phyloP scores from a whole-genome alignment of 768 basidiomycete genomes.

The Pisolithus tinctorius region DNA sequence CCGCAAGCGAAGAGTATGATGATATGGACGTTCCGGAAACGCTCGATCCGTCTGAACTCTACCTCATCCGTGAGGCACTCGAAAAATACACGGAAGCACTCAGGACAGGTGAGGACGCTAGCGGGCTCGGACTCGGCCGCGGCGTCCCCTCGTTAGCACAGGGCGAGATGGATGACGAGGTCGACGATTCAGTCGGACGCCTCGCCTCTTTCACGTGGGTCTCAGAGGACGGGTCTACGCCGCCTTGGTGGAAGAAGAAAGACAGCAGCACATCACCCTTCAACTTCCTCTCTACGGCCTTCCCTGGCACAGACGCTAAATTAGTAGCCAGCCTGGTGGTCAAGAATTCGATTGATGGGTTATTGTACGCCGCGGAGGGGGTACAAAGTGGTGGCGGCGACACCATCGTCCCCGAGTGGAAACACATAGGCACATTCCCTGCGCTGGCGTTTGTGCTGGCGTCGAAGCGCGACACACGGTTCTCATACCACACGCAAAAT shows the following conservation, averaged over 20 bases:
- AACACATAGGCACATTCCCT: conserved; percentile 75
- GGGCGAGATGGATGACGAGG: conserved; percentile 90
- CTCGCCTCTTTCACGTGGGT: conserved; percentile 65
- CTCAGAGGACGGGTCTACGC: conserved; percentile 38
- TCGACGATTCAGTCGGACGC: conserved; percentile 69
- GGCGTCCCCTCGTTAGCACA: conserved; percentile 76
- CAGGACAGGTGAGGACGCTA: conserved; percentile 49
- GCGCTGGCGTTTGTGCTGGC: conserved; percentile 92
- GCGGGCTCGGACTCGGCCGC: conserved; percentile 56
- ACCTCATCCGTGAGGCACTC: conserved; percentile 69
- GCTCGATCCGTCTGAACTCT: conserved; percentile 77
- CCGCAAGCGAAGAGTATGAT: not conserved
- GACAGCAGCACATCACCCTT: conserved; percentile 25
- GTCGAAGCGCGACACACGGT: conserved; percentile 84
- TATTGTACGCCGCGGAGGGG: conserved; percentile 45
- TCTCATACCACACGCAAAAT: conserved; percentile 63
- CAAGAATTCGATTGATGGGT: conserved; percentile 71
- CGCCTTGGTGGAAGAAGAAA: conserved; percentile 34
- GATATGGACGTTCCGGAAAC: conserved; percentile 75
- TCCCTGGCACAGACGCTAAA: conserved; percentile 46
- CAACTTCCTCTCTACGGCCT: conserved; percentile 61
- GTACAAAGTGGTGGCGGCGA: conserved; percentile 15
- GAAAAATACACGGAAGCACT: conserved; percentile 79
- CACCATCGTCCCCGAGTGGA: conserved; percentile 43
- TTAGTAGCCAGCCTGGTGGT: conserved; percentile 42